Evolutionary conservation across 345 rosid genomes (phyloP).

Genomic region (Turritis glabra): DNA sequence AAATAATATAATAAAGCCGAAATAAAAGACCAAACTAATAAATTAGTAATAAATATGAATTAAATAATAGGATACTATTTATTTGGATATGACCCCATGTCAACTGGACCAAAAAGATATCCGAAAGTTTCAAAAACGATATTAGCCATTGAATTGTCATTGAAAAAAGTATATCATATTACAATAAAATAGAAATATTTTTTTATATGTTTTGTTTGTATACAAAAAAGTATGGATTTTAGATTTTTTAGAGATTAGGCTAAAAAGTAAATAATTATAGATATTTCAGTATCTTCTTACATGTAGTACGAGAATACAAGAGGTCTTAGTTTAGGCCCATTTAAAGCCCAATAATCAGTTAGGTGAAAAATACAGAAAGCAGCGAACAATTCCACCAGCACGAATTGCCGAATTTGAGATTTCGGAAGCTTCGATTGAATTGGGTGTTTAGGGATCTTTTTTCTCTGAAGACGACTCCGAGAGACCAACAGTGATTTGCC

Average conservation of each 20-base stretch:
- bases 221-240: too few species aligned
- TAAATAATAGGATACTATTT: constrained; percentile 21
- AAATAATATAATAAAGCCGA: not conserved
- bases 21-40: constrained; percentile 28
- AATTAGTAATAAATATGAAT: constrained; percentile 22
- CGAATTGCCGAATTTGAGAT: constrained; percentile 19
- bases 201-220: too few species aligned
- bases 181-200: not conserved
- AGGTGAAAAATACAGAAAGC: not conserved
- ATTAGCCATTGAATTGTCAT: not conserved
- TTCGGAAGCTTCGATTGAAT: constrained; percentile 28
- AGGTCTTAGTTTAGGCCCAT: constrained; percentile 1
- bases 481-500: not conserved
- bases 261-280: too few species aligned
- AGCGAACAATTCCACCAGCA: not conserved
- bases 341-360: constrained; percentile 4
- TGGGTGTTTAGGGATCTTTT: constrained; percentile 22
- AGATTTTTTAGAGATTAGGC: not conserved
- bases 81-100: constrained; percentile 28
- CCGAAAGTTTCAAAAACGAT: constrained; percentile 8
- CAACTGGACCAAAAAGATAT: constrained; percentile 29
- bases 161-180: not conserved
- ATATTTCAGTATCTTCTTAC: too few species aligned
- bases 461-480: not conserved
- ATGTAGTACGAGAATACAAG: not conserved